These are phyloP conservation scores for Usnea hakonensis DNA, from an alignment of 495 filamentous ascomycete genomes.

Conservation along the genomic window DNA sequence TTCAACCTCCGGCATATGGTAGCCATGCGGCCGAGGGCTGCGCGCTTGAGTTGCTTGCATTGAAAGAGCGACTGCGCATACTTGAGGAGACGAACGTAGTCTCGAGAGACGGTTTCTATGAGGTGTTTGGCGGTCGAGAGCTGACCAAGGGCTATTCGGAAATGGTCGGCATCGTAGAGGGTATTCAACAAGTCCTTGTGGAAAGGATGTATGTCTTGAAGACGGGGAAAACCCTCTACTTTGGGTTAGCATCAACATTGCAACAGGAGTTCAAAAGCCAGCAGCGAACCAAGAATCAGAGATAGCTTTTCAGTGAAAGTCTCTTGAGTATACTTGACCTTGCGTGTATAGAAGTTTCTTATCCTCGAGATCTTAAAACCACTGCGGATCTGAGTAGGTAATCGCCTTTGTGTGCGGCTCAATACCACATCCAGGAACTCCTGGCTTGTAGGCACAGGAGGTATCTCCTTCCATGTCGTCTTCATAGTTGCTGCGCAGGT, in stretches of 20 bases:
- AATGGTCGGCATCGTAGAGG: constrained; percentile 95
- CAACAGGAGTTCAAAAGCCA: not conserved
- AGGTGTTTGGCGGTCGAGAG: constrained; percentile 91
- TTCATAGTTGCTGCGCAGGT: constrained; percentile 43
- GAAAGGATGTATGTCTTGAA: constrained; percentile 95
- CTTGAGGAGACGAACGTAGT: constrained; percentile 89
- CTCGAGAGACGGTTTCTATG: constrained; percentile 89
- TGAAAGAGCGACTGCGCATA: constrained; percentile 95
- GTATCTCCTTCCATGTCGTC: constrained; percentile 72
- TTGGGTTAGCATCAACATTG: not conserved
- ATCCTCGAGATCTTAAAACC: constrained; percentile 98
- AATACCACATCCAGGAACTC: constrained; percentile 98
- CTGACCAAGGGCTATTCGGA: constrained; percentile 91
- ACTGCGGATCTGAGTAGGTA: constrained; percentile 91
- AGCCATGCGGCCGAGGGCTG: constrained; percentile 88
- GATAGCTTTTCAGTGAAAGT: constrained; percentile 92
- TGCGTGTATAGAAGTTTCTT: constrained; percentile 91
- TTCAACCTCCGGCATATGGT: constrained; percentile 90
- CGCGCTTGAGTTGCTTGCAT: constrained; percentile 88
- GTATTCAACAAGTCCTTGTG: constrained; percentile 82
- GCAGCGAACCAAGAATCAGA: constrained; percentile 50
- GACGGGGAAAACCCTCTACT: constrained; percentile 75
- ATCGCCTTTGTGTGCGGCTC: constrained; percentile 82
- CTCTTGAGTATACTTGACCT: constrained; percentile 98
- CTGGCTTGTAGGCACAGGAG: constrained; percentile 84